A percentile compares a stretch with the other conserved stretches of the same genome.
Evolutionary conservation across 108 stramenopile species (phyloP).

Genomic region (Tribonema minus): DNA sequence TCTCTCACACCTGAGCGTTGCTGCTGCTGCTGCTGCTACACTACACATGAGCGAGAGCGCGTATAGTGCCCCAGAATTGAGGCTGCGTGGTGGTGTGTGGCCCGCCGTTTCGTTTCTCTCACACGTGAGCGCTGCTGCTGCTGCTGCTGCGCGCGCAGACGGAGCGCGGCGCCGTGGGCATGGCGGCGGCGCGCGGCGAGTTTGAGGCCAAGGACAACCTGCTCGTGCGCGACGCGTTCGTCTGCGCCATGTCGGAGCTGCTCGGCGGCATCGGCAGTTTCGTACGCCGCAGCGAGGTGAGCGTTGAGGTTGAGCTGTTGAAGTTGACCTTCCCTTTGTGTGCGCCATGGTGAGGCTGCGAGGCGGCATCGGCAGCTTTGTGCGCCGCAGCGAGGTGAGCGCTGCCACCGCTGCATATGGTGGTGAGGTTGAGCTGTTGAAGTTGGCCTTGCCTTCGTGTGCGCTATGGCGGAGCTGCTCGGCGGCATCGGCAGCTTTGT

Average conservation of each 20-base stretch:
- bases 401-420: no score
- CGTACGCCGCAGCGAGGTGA: conserved; percentile 22
- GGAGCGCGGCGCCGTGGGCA: neutral
- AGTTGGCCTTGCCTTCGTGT: conserved; percentile 29
- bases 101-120: no score
- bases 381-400: conserved; percentile 11
- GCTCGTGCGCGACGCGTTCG: conserved; percentile 36
- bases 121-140: neutral
- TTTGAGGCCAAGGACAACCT: conserved; percentile 5
- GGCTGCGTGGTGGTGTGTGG: no score
- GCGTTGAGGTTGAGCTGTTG: neutral
- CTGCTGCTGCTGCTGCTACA: no score
- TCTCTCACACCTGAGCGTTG: no score
- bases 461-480: conserved; percentile 32
- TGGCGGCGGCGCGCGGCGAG: neutral
- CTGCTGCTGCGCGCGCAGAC: neutral
- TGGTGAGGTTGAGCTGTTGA: no score
- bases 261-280: conserved; percentile 33
- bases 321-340: no score
- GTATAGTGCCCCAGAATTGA: neutral
- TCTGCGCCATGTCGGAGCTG: conserved; percentile 31
- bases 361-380: conserved; percentile 12
- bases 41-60: neutral
- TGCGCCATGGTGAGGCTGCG: conserved; percentile 18
- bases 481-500: conserved; percentile 33